Conservation (phyloP, 2,329 filamentous ascomycete genomes). For the Clonostachys sp. region DNA sequence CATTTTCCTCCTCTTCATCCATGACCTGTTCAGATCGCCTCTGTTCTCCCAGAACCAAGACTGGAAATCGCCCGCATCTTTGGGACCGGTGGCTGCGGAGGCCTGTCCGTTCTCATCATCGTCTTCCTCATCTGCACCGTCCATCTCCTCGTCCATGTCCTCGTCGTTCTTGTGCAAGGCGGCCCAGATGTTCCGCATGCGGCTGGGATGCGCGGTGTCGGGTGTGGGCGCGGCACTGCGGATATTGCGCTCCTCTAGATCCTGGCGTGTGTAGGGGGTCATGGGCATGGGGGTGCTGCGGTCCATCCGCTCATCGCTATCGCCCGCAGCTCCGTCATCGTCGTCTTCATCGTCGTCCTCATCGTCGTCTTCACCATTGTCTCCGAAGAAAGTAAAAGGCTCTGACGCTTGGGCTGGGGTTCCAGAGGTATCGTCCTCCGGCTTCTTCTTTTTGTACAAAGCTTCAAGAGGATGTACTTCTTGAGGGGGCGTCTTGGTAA, state of each 20-base stretch:
- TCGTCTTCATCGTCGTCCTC: conserved; percentile 35
- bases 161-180: conserved; percentile 29
- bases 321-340: conserved; percentile 8
- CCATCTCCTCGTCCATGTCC: conserved; percentile 21
- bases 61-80: conserved; percentile 49
- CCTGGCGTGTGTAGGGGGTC: conserved; percentile 78
- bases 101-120: conserved; percentile 10
- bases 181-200: conserved; percentile 51
- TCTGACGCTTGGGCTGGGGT: conserved; percentile 36
- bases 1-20: conserved; percentile 60
- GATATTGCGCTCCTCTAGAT: conserved; percentile 69
- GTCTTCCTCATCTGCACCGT: conserved; percentile 18
- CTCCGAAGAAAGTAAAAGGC: conserved; percentile 75
- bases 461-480: conserved; percentile 84
- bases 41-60: conserved; percentile 66
- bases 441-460: conserved; percentile 73
- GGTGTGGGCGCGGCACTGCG: conserved; percentile 92
- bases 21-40: conserved; percentile 59
- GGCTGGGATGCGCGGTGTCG: conserved; percentile 77
- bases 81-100: conserved; percentile 7
- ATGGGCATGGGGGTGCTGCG: conserved; percentile 49
- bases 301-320: conserved; percentile 2
- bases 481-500: conserved; percentile 31
- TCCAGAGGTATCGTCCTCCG: conserved; percentile 25
- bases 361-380: conserved; percentile 39